Evolutionary conservation across 768 basidiomycete species (phyloP), one percentile per base, ranked within the genome.

Genomic region (Boletus vinaceobasis): DNA sequence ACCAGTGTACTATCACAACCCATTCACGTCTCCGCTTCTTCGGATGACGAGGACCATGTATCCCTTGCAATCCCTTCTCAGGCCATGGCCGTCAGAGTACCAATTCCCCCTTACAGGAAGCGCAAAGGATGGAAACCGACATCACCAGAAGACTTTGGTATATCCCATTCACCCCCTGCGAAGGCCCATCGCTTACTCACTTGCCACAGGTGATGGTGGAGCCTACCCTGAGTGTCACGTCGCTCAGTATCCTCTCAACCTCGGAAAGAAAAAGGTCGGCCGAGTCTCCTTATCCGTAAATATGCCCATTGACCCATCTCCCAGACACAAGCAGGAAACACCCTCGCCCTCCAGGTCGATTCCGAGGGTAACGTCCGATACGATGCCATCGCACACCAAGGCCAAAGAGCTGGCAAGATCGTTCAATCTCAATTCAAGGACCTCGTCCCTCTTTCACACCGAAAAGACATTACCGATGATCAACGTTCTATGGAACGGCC

Each of bases 371-470:
- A 93, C 58, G 94, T 98, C 48, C 88, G 92, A 59, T 99, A 98
- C 68, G 95, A 97, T 71, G 95, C 91, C 48, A 98, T 98, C 61
- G 96, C 96, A 9, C 87, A 88, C 57, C 94, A 98, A 72, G 97
- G 97, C 38, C 91, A 97, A 65, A 86, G 92, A 21, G 78, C 81
- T 1, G 93, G 88, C 61, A 91, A 91, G 70, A 74, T 85, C 50
- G 81, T 98, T 11, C 96, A 98, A 67, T 93, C 94, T 0, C 93
- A 95, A 63, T 98, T 97, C 78, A 98, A 97, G 69, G 97, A 98
- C 68, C 87, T 99, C 27, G 93, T 99, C 0, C 97, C 97, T 1
- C 80, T 99, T 1, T 77, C 82, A 0, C 85, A 97, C 66, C 84
- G 97, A 32, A 92, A 89, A 67, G 97, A 99, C 65, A 74, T 98